phyloP scores from a whole-genome alignment of 495 filamentous ascomycete species.

The Haplographium delicatum region DNA sequence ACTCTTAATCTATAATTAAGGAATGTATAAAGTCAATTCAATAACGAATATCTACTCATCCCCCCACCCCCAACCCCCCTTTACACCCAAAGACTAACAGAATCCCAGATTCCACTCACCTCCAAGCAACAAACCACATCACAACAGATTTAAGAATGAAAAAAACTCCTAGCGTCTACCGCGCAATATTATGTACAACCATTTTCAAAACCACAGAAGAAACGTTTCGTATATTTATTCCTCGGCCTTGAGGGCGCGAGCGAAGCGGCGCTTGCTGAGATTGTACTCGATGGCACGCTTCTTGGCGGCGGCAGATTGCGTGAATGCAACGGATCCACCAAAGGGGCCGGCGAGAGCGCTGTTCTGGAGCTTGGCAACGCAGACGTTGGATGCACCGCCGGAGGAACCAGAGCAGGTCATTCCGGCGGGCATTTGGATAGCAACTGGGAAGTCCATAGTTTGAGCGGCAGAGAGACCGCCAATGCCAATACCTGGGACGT shows the following conservation, averaged over 20 bases:
- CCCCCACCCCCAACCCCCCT: too few relatives aligned
- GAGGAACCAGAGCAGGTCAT: slow-evolving; percentile 55
- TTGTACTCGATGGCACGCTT: slow-evolving; percentile 42
- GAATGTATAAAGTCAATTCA: slow-evolving; percentile 22
- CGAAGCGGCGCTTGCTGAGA: slow-evolving; percentile 37
- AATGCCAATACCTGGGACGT: slow-evolving; percentile 50
- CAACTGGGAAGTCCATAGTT: slow-evolving; percentile 49
- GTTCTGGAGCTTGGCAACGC: slow-evolving; percentile 54
- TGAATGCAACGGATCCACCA: slow-evolving; percentile 51
- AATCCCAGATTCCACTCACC: slow-evolving; percentile 17
- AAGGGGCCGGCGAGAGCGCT: slow-evolving; percentile 53
- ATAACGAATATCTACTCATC: not conserved
- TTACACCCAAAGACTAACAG: slow-evolving; percentile 8
- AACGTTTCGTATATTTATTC: slow-evolving; percentile 8
- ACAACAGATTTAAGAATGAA: not conserved
- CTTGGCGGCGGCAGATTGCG: slow-evolving; percentile 38
- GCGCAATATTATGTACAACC: slow-evolving; percentile 8
- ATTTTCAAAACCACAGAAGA: not conserved
- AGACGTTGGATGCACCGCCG: slow-evolving; percentile 48
- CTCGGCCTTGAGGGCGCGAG: slow-evolving; percentile 12
- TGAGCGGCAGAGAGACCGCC: slow-evolving; percentile 43
- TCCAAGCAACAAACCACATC: not conserved
- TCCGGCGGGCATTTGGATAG: slow-evolving; percentile 53
- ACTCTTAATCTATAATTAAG: too few relatives aligned
- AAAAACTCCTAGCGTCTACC: not conserved